Base-by-base conservation (phyloP, 176 grass and related monocot genomes). In the Stipa capillata region DNA sequence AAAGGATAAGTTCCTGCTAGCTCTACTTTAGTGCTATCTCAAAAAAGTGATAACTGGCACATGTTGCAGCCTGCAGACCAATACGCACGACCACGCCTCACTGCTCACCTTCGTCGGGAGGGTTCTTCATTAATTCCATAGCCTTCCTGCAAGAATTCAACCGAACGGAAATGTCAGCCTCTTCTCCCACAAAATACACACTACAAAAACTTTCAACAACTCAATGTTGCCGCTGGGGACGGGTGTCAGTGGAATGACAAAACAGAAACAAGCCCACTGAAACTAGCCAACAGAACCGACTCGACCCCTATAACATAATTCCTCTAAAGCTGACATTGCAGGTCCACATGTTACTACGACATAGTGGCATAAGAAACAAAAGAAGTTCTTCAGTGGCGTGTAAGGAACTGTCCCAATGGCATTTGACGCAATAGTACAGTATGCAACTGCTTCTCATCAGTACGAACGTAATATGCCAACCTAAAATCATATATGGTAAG, bases 181-280 rank as follows among this genome's bases (percentile, higher is more conserved):
- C 21, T 57, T 63, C 17, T 17, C 2, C 23, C 57, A 34, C 24
- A 49, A 81, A 64, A 78, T 60, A 79, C 50, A 72, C 49, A 21
- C 55, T 74, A 60, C 54, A 87, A 87, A 86, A 84, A 59, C 80
- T 69, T 84, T 82, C 50, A 20, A 60, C 49, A 47, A 18, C 16
- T 43, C 49, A 65, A 69, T 69, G 53, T 59, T 53, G 57, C 69
- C 28, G n/a, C n/a, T n/a, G 58, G 39, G 29, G 48, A 16, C n/a
- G n/a, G 16, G 54, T 32, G 84, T 74, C 79, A 88, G 90, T 83
- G 90, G 90, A 86, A 67, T 83, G 61, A 42, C 31, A 85, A 70
- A 69, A 74, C 79, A 83, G 74, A 86, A 85, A 56, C 68, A 63
- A 65, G 74, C 24, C 90, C 86, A 92, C 90, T 53, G 79, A 82